Evolutionary conservation across 2,329 filamentous ascomycete genomes (phyloP), one percentile per base, ranked within the genome.

Genomic region (Pseudogymnoascus sp.): DNA sequence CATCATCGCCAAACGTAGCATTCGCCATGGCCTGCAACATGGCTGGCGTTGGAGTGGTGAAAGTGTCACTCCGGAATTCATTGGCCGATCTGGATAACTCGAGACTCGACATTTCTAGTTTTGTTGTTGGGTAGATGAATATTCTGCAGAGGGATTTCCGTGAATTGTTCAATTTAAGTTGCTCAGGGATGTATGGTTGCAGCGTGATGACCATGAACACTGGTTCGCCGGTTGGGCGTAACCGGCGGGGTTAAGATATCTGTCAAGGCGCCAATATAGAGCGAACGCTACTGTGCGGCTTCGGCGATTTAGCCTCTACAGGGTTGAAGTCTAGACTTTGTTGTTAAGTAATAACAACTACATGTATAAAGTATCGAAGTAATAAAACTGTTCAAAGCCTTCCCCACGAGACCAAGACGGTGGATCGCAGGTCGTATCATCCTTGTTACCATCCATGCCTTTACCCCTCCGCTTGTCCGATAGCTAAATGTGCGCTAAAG

Each of bases 11-110:
- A 34, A 96, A 83, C 0, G 89, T 88, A 67, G 87, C 89, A 61
- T 85, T 80, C 68, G 85, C 80, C 67, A 97, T 89, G 14, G 93
- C 90, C 54, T 83, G 79, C 42, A 97, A 85, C 93, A 96, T 97
- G 4, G 87, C 84, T 0, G 84, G 74, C 0, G 89, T 95, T 0
- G 91, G 91, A 1, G 87, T 89, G 3, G 91, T 96, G 71, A 89
- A 80, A 5, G 84, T 85, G 73, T 91, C 88, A 71, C 71, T 73
- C 60, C 73, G 68, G 61, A 74, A 73, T 62, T 74, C 73, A 26
- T 47, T 47, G 42, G 42, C 42, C 21, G 42, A 12, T 7, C 42
- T 47, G 42, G 42, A 47, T 26, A 47, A 26, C 21, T 47, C 21
- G 42, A 12, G 4, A 23, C 21, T 47, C 18, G 42, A 14, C 42